phyloP scores from a whole-genome alignment of 441 rosid genomes.

The Populus hybrid region DNA sequence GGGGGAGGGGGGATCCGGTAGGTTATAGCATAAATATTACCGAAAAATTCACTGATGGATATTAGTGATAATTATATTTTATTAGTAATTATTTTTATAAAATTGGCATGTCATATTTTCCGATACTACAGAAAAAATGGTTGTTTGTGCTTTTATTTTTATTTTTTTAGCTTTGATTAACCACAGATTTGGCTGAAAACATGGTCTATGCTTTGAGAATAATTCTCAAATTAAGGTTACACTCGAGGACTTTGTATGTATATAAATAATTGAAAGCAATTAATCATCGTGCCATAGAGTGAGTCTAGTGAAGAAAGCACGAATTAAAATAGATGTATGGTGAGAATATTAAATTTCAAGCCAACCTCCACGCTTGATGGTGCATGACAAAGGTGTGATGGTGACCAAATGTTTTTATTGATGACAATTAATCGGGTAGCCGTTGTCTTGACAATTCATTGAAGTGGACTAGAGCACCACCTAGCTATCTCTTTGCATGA shows the following conservation, averaged over 20 bases:
- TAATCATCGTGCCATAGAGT: not conserved
- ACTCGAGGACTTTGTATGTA: no score
- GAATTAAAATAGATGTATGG: not conserved
- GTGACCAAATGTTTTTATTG: constrained; percentile 11
- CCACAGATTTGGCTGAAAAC: constrained; percentile 13
- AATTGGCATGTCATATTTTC: no score
- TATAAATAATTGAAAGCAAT: not conserved
- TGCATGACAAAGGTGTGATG: constrained; percentile 12
- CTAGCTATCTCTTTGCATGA: not conserved
- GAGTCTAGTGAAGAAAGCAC: not conserved
- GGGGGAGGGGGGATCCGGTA: no score
- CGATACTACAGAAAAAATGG: no score
- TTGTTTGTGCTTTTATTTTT: no score
- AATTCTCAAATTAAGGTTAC: not conserved
- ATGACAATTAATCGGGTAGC: not conserved
- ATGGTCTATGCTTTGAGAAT: constrained; percentile 1
- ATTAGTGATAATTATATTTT: no score
- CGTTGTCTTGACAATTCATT: constrained; percentile 16
- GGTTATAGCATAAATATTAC: no score
- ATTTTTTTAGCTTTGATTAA: not conserved
- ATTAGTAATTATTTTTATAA: no score
- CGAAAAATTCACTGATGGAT: no score
- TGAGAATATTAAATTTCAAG: not conserved
- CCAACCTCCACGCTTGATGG: constrained; percentile 8
- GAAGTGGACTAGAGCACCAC: not conserved